Evolutionary conservation across 176 grass and related monocot genomes (phyloP).

Genomic region (Canna indica): DNA sequence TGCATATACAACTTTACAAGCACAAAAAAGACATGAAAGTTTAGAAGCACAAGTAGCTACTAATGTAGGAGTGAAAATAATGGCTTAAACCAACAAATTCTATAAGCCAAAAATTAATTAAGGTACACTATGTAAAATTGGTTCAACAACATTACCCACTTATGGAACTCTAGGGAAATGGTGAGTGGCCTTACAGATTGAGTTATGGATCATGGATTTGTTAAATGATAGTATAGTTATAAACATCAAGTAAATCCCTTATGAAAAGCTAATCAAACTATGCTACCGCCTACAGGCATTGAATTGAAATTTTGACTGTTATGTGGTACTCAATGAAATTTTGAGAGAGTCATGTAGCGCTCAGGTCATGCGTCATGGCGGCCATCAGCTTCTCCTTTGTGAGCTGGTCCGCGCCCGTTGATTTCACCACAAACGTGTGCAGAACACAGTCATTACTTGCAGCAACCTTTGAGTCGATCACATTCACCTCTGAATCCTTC

Average conservation of each 20-base stretch:
- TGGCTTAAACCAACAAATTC: background rate
- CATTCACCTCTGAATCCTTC: constrained; percentile 9
- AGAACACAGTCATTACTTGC: constrained; percentile 7
- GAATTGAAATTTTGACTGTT: too few species aligned
- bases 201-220: background rate
- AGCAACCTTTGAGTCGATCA: constrained; percentile 13
- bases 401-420: background rate
- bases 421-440: constrained; percentile 15
- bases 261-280: background rate
- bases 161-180: constrained; percentile 3
- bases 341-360: background rate
- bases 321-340: background rate
- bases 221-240: background rate
- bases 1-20: too few species aligned
- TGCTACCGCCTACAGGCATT: background rate
- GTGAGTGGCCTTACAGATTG: background rate
- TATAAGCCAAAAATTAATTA: background rate
- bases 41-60: background rate
- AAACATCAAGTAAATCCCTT: background rate
- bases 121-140: background rate
- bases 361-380: constrained; percentile 1
- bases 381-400: constrained; percentile 15
- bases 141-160: background rate
- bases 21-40: too few species aligned
- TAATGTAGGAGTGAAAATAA: background rate